phyloP scores from a whole-genome alignment of 208 protist genomes.

The Balamuthia mandrillaris region DNA sequence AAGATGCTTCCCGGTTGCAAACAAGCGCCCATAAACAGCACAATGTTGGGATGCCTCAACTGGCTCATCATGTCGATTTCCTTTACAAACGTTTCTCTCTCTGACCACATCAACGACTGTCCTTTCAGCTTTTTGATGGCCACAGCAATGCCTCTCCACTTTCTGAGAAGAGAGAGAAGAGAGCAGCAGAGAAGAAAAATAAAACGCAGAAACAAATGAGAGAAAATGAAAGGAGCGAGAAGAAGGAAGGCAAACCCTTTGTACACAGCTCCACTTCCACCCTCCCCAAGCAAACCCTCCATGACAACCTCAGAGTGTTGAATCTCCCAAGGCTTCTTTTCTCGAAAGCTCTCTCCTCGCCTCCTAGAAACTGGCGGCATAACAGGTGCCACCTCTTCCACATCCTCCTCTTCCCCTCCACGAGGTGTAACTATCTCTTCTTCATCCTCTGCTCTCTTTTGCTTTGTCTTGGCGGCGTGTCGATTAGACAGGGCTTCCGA shows the following conservation, averaged over 20 bases:
- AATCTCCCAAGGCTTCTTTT: slow-evolving; percentile 5
- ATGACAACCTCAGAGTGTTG: not conserved
- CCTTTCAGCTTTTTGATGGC: not conserved
- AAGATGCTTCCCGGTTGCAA: not conserved
- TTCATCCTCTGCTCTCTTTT: too few species aligned
- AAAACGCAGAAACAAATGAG: not conserved
- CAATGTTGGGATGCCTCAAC: not conserved
- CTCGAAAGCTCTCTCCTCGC: too few species aligned
- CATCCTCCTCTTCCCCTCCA: too few species aligned
- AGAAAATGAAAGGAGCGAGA: not conserved
- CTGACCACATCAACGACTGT: not conserved
- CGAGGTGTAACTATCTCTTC: too few species aligned
- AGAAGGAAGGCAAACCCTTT: not conserved
- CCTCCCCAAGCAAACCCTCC: not conserved
- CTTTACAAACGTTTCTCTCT: not conserved
- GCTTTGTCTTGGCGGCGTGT: too few species aligned
- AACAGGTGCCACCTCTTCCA: too few species aligned
- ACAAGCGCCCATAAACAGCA: not conserved
- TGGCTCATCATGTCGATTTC: slow-evolving; percentile 14
- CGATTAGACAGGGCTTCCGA: too few species aligned
- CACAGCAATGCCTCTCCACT: not conserved
- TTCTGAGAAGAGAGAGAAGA: too few species aligned
- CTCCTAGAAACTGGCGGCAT: too few species aligned
- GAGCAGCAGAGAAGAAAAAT: too few species aligned
- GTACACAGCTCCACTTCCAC: not conserved